A percentile compares a stretch with the other conserved stretches of the same genome.
Evolutionary conservation across 176 grass and related monocot genomes (phyloP).

Genomic region (Tuctoria greenei): DNA sequence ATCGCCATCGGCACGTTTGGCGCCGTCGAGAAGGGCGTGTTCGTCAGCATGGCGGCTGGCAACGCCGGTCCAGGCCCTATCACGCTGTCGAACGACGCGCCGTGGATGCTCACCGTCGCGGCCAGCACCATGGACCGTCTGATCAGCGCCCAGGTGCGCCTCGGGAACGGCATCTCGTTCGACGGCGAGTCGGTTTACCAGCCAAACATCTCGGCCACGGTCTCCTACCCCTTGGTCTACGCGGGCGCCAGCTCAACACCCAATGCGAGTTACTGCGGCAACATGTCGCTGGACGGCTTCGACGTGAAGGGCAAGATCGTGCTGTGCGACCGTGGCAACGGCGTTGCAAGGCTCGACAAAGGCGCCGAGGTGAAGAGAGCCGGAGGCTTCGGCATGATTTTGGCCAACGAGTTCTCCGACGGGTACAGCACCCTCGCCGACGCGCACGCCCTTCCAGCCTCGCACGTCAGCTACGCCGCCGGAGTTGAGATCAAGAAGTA

Average conservation of each 20-base stretch:
- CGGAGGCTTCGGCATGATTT: conserved; percentile 58
- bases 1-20: conserved; percentile 42
- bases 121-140: conserved; percentile 64
- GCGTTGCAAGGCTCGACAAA: not conserved
- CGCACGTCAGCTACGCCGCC: conserved; percentile 39
- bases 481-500: conserved; percentile 26
- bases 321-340: conserved; percentile 21
- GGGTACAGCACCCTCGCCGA: conserved; percentile 50
- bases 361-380: conserved; percentile 19
- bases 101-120: conserved; percentile 64
- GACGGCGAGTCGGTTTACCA: conserved; percentile 55
- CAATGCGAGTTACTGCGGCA: conserved; percentile 1
- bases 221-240: conserved; percentile 12
- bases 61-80: conserved; percentile 33
- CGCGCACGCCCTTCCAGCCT: conserved; percentile 47
- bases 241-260: conserved; percentile 20
- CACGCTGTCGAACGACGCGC: conserved; percentile 49
- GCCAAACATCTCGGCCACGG: not conserved
- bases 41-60: conserved; percentile 48
- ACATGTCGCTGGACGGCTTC: conserved; percentile 26
- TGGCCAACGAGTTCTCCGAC: conserved; percentile 17
- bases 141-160: conserved; percentile 29
- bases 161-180: conserved; percentile 45
- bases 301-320: conserved; percentile 69
- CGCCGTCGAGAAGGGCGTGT: conserved; percentile 49